These are phyloP conservation scores for bread wheat (Triticum aestivum) DNA, from an alignment of 176 grass and related monocot species.

Conservation along the genomic window DNA sequence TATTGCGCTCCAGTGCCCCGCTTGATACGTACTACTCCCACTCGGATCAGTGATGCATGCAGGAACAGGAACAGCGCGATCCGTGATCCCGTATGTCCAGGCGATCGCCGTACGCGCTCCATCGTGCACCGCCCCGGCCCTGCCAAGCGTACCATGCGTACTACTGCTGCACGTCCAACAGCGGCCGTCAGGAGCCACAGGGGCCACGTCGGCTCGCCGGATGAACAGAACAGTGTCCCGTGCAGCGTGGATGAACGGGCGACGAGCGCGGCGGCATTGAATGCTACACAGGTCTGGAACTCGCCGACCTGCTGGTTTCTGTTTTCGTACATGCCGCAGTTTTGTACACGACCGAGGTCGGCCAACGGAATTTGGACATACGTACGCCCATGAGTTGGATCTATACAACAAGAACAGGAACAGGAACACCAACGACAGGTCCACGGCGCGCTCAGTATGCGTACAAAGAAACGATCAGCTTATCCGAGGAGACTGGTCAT, in stretches of 20 bases:
- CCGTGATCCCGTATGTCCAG: not conserved
- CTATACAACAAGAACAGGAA: too few relatives aligned
- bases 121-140: not conserved
- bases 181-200: not conserved
- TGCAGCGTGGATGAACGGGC: not conserved
- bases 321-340: not conserved
- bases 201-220: not conserved
- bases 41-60: not conserved
- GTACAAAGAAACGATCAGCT: not conserved
- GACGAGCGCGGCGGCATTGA: not conserved
- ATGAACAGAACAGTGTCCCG: not conserved
- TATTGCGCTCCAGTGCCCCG: not conserved
- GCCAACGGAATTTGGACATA: not conserved
- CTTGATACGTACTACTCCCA: not conserved
- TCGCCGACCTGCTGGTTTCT: not conserved
- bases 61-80: not conserved
- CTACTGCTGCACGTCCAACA: not conserved
- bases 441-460: not conserved
- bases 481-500: not conserved
- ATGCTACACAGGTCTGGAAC: not conserved
- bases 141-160: not conserved
- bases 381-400: not conserved
- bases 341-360: not conserved
- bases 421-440: not conserved
- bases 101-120: not conserved